phyloP scores from a whole-genome alignment of 371 early-diverging fungal species.

The Saksenaea oblongispora region DNA sequence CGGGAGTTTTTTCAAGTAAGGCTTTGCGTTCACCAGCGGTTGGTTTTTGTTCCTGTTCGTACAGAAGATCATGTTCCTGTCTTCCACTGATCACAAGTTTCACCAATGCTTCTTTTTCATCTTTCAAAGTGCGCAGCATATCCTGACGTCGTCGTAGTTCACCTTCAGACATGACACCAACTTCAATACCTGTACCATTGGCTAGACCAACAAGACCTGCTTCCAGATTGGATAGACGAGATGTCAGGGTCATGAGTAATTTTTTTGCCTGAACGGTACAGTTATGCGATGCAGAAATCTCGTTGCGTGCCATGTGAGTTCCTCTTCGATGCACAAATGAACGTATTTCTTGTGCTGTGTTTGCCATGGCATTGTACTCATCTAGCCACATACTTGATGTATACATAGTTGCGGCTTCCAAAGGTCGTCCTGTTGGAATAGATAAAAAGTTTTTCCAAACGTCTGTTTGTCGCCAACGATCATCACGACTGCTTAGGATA shows the following conservation, averaged over 20 bases:
- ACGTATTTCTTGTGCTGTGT: slow-evolving; percentile 71
- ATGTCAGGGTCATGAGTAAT: slow-evolving; percentile 53
- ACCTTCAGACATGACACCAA: slow-evolving; percentile 57
- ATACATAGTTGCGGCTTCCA: slow-evolving; percentile 40
- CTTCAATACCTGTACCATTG: slow-evolving; percentile 31
- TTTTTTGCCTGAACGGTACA: slow-evolving; percentile 81
- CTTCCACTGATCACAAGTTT: slow-evolving; percentile 55
- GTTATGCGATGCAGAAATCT: slow-evolving; percentile 78
- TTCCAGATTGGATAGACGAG: slow-evolving; percentile 59
- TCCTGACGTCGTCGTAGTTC: slow-evolving; percentile 81
- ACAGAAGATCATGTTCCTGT: slow-evolving; percentile 39
- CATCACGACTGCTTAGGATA: slow-evolving; percentile 73
- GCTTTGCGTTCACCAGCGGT: slow-evolving; percentile 21
- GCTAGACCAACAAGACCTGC: slow-evolving; percentile 57
- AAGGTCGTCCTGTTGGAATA: slow-evolving; percentile 58
- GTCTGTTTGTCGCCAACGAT: slow-evolving; percentile 76
- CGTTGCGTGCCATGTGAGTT: slow-evolving; percentile 70
- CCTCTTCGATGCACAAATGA: slow-evolving; percentile 69
- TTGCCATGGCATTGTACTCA: slow-evolving; percentile 68
- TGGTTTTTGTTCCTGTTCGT: background rate
- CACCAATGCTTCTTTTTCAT: slow-evolving; percentile 68
- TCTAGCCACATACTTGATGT: slow-evolving; percentile 87
- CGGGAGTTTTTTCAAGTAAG: slow-evolving; percentile 14
- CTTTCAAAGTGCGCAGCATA: slow-evolving; percentile 69
- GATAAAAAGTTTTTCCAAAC: slow-evolving; percentile 81